These are phyloP conservation scores for Trapa incisa DNA, from an alignment of 345 rosid species.

Conservation along the genomic window DNA sequence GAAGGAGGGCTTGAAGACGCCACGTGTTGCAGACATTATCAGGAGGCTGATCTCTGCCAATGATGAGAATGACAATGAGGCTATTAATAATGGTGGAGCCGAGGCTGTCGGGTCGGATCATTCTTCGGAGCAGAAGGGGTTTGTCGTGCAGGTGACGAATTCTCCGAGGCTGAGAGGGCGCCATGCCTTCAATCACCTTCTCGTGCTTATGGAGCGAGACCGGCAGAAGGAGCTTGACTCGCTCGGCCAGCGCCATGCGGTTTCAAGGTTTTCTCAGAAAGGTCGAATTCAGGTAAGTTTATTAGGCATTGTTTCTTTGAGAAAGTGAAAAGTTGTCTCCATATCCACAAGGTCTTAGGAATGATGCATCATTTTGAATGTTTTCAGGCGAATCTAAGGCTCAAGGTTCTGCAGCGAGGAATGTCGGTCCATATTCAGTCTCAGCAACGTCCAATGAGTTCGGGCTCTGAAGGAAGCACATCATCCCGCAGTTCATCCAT, in stretches of 20 bases:
- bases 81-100: not conserved
- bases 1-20: not conserved
- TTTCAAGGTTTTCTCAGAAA: constrained; percentile 4
- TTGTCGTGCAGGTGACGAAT: not conserved
- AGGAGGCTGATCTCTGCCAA: not conserved
- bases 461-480: not conserved
- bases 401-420: constrained; percentile 5
- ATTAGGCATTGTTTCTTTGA: not conserved
- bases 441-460: not conserved
- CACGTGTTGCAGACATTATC: not conserved
- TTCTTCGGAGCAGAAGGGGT: not conserved
- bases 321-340: not conserved
- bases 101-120: constrained; percentile 3
- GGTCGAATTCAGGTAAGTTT: constrained; percentile 5
- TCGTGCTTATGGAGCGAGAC: constrained; percentile 1
- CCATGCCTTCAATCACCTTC: constrained; percentile 6
- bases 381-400: constrained; percentile 1
- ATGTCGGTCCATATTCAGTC: not conserved
- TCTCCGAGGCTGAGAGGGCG: constrained; percentile 5
- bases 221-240: constrained; percentile 1
- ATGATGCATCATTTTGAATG: not conserved
- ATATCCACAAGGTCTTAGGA: not conserved
- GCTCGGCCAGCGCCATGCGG: not conserved
- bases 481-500: not conserved
- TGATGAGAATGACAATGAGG: not conserved